phyloP scores from a whole-genome alignment of 495 filamentous ascomycete species.

The Aspergillus bridgeri region DNA sequence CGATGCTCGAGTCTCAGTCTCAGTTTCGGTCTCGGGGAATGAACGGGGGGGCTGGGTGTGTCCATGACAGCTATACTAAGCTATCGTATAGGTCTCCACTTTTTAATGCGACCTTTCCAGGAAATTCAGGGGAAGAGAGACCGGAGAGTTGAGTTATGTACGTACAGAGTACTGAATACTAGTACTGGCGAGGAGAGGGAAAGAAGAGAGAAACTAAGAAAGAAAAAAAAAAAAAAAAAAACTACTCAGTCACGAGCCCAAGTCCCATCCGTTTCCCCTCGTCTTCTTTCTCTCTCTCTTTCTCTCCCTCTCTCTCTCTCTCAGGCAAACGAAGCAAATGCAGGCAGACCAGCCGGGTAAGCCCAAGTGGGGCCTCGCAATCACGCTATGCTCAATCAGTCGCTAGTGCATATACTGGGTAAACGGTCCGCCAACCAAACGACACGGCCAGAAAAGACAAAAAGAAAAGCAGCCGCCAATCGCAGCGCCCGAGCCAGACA shows the following conservation, averaged over 20 bases:
- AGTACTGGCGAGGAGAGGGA: too few relatives aligned
- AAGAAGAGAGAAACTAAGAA: neutral
- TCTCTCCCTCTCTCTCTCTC: neutral
- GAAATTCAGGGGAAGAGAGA: neutral
- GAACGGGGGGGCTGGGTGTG: neutral
- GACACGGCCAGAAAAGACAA: neutral
- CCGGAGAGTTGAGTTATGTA: too few relatives aligned
- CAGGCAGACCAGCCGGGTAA: constrained; percentile 12
- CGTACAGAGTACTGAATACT: too few relatives aligned
- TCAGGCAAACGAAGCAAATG: neutral
- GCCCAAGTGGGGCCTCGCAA: neutral
- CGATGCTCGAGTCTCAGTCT: too few relatives aligned
- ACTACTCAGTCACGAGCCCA: neutral
- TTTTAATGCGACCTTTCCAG: neutral
- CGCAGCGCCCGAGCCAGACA: neutral
- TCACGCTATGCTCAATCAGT: neutral
- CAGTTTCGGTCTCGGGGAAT: neutral
- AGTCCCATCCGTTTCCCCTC: neutral
- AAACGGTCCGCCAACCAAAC: neutral
- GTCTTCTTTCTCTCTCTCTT: too few relatives aligned
- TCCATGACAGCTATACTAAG: neutral
- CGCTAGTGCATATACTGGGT: neutral
- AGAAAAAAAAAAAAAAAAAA: neutral
- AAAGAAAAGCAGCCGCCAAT: neutral
- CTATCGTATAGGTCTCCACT: neutral